Conservation (phyloP, 352 stramenopile genomes). For the Saprolegnia parasitica region DNA sequence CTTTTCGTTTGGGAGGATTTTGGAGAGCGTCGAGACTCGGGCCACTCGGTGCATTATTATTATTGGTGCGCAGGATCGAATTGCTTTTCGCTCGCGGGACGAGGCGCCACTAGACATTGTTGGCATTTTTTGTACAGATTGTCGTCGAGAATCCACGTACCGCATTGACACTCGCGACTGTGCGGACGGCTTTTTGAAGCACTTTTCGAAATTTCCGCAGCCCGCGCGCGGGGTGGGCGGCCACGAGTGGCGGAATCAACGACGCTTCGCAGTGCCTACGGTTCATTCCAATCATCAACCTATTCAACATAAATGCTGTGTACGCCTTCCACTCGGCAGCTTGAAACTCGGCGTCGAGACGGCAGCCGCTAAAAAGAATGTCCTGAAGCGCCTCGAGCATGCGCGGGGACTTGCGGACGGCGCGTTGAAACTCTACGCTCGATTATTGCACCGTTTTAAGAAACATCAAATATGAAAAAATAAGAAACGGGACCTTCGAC, state of each 20-base stretch:
- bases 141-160: not conserved
- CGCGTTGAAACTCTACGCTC: constrained; percentile 16
- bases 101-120: not conserved
- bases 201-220: not conserved
- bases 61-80: no score
- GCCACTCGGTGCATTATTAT: no score
- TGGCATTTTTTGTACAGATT: not conserved
- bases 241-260: not conserved
- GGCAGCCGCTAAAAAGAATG: constrained; percentile 26
- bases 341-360: constrained; percentile 20
- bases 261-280: constrained; percentile 1
- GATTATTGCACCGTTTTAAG: not conserved
- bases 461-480: no score
- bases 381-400: constrained; percentile 22
- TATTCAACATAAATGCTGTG: not conserved
- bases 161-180: not conserved
- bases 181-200: not conserved
- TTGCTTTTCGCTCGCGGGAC: no score
- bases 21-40: no score
- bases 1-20: no score
- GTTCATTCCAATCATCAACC: not conserved
- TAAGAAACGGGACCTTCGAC: constrained; percentile 2
- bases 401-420: constrained; percentile 1
- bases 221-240: not conserved
- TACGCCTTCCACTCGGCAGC: constrained; percentile 15